Evolutionary conservation across 805 yeast species (phyloP), one percentile per base, ranked within the genome.

Genomic region (Clavispora asparagi): DNA sequence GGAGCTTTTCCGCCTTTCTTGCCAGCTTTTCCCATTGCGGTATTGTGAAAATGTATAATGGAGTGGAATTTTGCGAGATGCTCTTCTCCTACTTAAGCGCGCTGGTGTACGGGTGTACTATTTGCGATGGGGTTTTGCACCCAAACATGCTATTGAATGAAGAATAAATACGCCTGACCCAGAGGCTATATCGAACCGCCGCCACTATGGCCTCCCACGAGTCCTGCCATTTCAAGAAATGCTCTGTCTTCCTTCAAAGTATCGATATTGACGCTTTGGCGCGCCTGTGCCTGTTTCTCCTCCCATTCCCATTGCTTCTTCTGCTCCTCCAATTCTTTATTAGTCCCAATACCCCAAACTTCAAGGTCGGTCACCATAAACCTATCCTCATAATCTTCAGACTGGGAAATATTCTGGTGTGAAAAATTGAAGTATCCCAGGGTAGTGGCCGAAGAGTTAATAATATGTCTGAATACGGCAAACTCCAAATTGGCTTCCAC

Each of bases 321-420:
- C 64, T 91, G 97, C 50, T 85, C 91, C 28, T 77, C 83, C 40
- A 90, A 67, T 53, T 88, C 95, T 49, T 82, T 79, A 9, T 78
- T 81, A 7, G 87, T 81, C 1, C 97, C 98, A 47, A 89, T 78
- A 0, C 98, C 98, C 91, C 94, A 87, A 0, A 90, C 95, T 60
- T 91, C 97, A 25, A 91, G 67, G 52, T 85, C 91, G 6, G 82
- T 79, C 7, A 92, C 78, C 45, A 75, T 60, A 56, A 92, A 81
- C 42, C 88, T 68, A 49, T 84, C 82, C 60, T 92, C 97, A 56
- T 71, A 85, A 53, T 63, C 66, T 53, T 52, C 53, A 9, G 33
- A 8, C 1, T 33, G 16, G 2, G 56, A 41, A 37, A 53, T 50
- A 2, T 23, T 32, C 40, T 61, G 65, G 1, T 33, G n/a, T 1